phyloP scores from a whole-genome alignment of 2,329 filamentous ascomycete species.

The Curvularia sp. region DNA sequence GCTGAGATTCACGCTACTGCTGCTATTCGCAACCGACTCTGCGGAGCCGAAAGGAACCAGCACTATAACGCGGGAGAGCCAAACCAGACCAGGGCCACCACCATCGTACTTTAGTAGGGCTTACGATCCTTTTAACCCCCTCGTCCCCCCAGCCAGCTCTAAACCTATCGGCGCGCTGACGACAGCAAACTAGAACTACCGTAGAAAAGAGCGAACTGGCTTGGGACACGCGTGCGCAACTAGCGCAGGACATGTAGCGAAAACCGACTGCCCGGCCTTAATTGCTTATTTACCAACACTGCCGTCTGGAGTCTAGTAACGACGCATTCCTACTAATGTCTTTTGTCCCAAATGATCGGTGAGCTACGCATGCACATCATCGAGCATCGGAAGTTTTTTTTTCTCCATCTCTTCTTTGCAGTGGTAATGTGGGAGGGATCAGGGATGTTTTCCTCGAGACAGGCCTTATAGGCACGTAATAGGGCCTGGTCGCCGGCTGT shows the following conservation, averaged over 20 bases:
- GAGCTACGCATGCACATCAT: conserved; percentile 18
- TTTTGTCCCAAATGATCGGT: conserved; percentile 19
- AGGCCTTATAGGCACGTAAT: neutral
- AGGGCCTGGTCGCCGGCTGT: conserved; percentile 14
- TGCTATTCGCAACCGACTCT: conserved; percentile 19
- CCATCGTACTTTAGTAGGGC: conserved; percentile 12
- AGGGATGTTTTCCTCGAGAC: conserved; percentile 9
- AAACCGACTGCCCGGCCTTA: neutral
- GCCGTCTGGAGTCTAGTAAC: conserved; percentile 26
- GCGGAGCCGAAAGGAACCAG: conserved; percentile 20
- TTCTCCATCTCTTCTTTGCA: conserved; percentile 16
- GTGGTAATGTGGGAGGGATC: conserved; percentile 38
- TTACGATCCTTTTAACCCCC: conserved; percentile 14
- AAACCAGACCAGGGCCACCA: conserved; percentile 18
- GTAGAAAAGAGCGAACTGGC: conserved; percentile 7
- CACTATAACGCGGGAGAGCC: conserved; percentile 21
- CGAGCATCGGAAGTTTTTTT: conserved; percentile 17
- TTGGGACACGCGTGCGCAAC: conserved; percentile 13
- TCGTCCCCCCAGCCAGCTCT: conserved; percentile 1
- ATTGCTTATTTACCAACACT: conserved; percentile 22
- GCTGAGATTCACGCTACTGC: conserved; percentile 20
- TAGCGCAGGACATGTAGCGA: conserved; percentile 31
- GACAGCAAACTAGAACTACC: conserved; percentile 13
- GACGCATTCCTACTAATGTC: conserved; percentile 2
- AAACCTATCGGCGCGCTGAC: neutral